A percentile compares a stretch with the other conserved stretches of the same genome.
Conservation (phyloP, 495 filamentous ascomycete species). For the Aspergillus ellipticus region DNA sequence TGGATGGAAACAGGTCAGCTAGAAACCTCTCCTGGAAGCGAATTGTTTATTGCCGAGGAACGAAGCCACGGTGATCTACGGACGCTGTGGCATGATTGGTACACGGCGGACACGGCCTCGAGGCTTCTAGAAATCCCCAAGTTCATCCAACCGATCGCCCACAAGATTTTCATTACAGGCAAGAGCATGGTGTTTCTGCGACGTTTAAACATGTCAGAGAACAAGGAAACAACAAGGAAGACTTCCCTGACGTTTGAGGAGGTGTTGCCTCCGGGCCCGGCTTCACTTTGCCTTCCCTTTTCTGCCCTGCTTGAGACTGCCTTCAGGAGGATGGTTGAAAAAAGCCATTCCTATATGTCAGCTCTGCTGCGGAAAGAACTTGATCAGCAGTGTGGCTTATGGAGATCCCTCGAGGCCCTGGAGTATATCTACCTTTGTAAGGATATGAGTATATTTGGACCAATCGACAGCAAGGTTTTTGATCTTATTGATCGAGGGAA, state of each 20-base stretch:
- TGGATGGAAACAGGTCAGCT: slow-evolving; percentile 87
- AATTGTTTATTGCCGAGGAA: slow-evolving; percentile 69
- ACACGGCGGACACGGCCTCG: slow-evolving; percentile 52
- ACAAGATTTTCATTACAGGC: slow-evolving; percentile 76
- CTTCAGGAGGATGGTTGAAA: slow-evolving; percentile 68
- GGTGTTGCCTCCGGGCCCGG: slow-evolving; percentile 41
- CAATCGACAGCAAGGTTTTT: slow-evolving; percentile 68
- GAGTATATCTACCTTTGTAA: slow-evolving; percentile 68
- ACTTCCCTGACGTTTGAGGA: slow-evolving; percentile 50
- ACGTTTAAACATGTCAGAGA: slow-evolving; percentile 42
- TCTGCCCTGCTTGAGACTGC: slow-evolving; percentile 64
- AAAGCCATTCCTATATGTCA: slow-evolving; percentile 65
- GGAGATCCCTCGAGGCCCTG: slow-evolving; percentile 61
- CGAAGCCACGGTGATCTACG: slow-evolving; percentile 54
- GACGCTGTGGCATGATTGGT: slow-evolving; percentile 75
- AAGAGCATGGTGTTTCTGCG: slow-evolving; percentile 84
- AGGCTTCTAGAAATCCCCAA: slow-evolving; percentile 61
- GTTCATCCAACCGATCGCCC: slow-evolving; percentile 65
- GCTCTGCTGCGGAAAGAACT: slow-evolving; percentile 60
- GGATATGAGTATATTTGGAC: slow-evolving; percentile 60
- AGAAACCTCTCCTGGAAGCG: slow-evolving; percentile 51
- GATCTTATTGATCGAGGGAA: slow-evolving; percentile 68
- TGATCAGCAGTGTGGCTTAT: slow-evolving; percentile 65
- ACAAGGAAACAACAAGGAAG: slow-evolving; percentile 24
- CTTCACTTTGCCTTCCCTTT: slow-evolving; percentile 60